These are phyloP conservation scores for Jasminum sambac DNA, from an alignment of 257 asterid species.

Conservation along the genomic window DNA sequence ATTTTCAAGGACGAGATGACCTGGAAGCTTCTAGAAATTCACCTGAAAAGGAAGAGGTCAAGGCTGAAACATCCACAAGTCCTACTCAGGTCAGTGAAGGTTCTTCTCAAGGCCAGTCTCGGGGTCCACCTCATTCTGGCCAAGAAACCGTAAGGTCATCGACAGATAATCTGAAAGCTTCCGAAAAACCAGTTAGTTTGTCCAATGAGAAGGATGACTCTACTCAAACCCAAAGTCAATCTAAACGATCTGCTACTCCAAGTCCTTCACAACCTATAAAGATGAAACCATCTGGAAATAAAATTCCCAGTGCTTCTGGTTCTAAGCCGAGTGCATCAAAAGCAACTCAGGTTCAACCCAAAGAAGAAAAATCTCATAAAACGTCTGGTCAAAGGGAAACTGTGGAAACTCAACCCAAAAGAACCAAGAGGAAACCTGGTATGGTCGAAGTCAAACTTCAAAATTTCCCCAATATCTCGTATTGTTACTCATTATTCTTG, in stretches of 20 bases:
- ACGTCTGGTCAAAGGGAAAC: conserved; percentile 26
- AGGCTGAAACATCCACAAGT: conserved; percentile 29
- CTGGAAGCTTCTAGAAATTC: conserved; percentile 18
- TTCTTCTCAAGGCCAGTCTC: conserved; percentile 24
- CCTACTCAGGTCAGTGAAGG: conserved; percentile 27
- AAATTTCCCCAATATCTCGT: too few relatives aligned
- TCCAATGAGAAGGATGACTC: conserved; percentile 13
- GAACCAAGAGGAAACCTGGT: conserved; percentile 46
- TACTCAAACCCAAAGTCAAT: conserved; percentile 28
- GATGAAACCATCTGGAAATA: conserved; percentile 32
- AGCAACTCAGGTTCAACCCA: conserved; percentile 24
- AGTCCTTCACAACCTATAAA: conserved; percentile 32
- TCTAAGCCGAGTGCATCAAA: conserved; percentile 21
- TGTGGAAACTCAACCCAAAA: conserved; percentile 33
- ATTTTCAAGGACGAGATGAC: conserved; percentile 30
- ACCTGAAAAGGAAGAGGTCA: conserved; percentile 19
- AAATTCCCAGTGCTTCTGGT: conserved; percentile 28
- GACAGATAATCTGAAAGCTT: conserved; percentile 15
- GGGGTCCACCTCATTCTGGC: conserved; percentile 16
- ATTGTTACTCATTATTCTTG: not conserved
- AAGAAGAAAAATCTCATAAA: conserved; percentile 31
- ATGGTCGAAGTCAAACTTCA: too few relatives aligned
- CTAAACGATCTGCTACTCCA: conserved; percentile 34
- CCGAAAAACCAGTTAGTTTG: conserved; percentile 29
- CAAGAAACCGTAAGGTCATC: conserved; percentile 23